phyloP scores from a whole-genome alignment of 1,284 basidiomycete genomes.

The Ustilago lituana region DNA sequence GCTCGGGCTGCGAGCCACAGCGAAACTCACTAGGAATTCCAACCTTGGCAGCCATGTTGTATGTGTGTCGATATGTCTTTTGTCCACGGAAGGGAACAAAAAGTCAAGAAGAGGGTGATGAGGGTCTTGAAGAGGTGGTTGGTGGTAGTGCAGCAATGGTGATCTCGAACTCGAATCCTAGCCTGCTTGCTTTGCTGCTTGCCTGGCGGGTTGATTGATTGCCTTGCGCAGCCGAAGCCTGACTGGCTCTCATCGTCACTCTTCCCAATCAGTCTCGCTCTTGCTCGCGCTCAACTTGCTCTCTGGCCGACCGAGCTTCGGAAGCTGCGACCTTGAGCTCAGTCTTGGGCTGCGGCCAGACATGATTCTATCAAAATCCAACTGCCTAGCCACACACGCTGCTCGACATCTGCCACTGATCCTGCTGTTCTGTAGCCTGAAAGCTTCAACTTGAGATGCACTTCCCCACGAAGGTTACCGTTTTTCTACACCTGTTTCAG shows the following conservation, averaged over 20 bases:
- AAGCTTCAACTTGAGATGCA: neutral
- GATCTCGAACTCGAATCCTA: slow-evolving; percentile 39
- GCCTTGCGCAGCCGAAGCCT: neutral
- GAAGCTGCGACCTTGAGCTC: too few relatives aligned
- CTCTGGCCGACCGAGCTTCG: neutral
- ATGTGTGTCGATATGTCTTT: slow-evolving; percentile 41
- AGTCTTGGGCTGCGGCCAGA: too few relatives aligned
- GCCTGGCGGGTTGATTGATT: slow-evolving; percentile 3
- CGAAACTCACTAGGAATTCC: slow-evolving; percentile 63
- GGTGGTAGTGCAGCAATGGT: slow-evolving; percentile 39
- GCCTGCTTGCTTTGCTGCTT: slow-evolving; percentile 5
- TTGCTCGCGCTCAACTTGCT: neutral
- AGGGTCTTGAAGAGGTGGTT: slow-evolving; percentile 46
- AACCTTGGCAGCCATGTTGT: slow-evolving; percentile 60
- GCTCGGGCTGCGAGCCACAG: slow-evolving; percentile 14
- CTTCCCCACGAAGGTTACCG: neutral
- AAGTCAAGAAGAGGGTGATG: slow-evolving; percentile 37
- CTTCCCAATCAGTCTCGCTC: too few relatives aligned
- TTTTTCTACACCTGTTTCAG: neutral
- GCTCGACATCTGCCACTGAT: too few relatives aligned
- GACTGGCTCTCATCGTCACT: neutral
- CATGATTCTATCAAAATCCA: too few relatives aligned
- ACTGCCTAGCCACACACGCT: too few relatives aligned
- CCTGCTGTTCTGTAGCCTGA: too few relatives aligned
- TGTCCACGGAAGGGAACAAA: slow-evolving; percentile 41